These are phyloP conservation scores for Pelargonium cotyledonis DNA, from an alignment of 441 rosid species.

Conservation along the genomic window DNA sequence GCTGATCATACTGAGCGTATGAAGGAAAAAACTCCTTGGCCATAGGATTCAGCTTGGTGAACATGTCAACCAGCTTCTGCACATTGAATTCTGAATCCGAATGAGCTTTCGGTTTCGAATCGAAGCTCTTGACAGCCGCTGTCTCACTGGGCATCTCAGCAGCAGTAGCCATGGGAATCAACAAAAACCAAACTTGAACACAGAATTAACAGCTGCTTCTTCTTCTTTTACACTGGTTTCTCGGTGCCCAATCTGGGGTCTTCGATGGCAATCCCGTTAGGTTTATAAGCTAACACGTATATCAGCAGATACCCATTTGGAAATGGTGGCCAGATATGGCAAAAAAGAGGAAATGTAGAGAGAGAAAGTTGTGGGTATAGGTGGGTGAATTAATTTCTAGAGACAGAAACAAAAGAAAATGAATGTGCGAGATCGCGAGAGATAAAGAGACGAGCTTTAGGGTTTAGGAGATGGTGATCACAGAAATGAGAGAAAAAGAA, in stretches of 20 bases:
- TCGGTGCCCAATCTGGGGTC: neutral
- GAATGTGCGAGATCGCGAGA: no score
- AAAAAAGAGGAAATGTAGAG: no score
- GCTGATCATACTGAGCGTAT: neutral
- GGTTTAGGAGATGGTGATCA: neutral
- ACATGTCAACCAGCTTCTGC: slow-evolving; percentile 66
- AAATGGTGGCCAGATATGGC: no score
- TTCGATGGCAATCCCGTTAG: neutral
- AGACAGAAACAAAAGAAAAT: no score
- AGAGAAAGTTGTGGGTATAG: no score
- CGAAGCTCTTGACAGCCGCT: slow-evolving; percentile 23
- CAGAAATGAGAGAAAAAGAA: neutral
- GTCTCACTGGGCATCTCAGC: neutral
- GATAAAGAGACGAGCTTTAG: neutral
- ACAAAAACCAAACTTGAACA: neutral
- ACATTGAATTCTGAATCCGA: slow-evolving; percentile 54
- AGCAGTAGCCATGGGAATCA: slow-evolving; percentile 3
- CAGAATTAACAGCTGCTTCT: no score
- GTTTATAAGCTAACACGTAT: neutral
- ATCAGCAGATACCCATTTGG: neutral
- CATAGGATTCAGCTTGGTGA: slow-evolving; percentile 76
- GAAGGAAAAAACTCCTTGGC: slow-evolving; percentile 70
- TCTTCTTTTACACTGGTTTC: neutral
- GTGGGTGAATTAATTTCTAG: no score
- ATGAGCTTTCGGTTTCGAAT: slow-evolving; percentile 21